Evolutionary conservation across 768 basidiomycete species (phyloP), one percentile per base, ranked within the genome.

Genomic region (Termitomyces sp.): DNA sequence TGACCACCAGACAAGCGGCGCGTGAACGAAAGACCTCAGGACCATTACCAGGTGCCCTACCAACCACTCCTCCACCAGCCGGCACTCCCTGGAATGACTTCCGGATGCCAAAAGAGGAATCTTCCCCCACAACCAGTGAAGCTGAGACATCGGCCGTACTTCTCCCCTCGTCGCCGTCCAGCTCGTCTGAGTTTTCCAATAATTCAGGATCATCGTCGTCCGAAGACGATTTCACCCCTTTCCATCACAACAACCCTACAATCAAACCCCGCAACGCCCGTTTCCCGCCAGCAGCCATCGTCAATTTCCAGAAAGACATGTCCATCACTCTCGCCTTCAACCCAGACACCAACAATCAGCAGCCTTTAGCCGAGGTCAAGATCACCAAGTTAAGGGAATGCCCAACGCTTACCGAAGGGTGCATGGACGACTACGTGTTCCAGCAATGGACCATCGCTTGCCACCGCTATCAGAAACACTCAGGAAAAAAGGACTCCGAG

Each of bases 371-470:
- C 32, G 48, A 58, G 12, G 60, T 66, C 50, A 20, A 17, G 25
- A 25, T 25, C 25, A 25, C 25, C 25, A 25, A 25, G 25, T 25
- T 25, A 25, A 25, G 25, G 25, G 25, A 37, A 54, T 11, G 36
- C 60, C 54, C 63, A 63, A 54, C 56, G 25, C 60, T 67, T 32
- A 65, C 68, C 25, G 1, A 25, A 25, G 25, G 25, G 25, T 25
- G 25, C 25, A 25, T 25, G 25, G 25, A 25, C 25, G 1, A 25
- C 25, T 25, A 25, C 25, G 1, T 25, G 1, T 25, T 25, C 25
- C 25, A 25, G 25, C 25, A 25, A 25, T 25, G 25, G 25, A 25
- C 25, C 25, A 25, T 25, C 25, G 1, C 25, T 25, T 25, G 25
- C 25, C 25, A 25, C 25, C 1, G 25, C 25, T 25, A 60, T 53